Base-by-base conservation (phyloP, 768 basidiomycete genomes). In the Sistotremastrum suecicum region DNA sequence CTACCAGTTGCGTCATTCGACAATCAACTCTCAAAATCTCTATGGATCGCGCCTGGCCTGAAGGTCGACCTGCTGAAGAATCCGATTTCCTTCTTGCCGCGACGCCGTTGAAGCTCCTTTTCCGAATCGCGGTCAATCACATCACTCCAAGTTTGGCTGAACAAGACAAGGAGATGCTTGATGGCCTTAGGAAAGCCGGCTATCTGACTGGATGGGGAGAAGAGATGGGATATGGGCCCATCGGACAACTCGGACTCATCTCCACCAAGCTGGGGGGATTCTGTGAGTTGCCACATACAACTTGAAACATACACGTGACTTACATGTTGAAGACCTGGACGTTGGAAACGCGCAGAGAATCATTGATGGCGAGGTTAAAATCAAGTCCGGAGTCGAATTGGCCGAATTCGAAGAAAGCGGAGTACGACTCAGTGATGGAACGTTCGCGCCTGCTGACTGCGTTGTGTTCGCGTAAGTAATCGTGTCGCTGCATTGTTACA, bases 151-250 rank as follows among this genome's bases (percentile, higher is more conserved):
- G n/a, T 33, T 11, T 8, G 38, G 41, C 30, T 55, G 39, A 43
- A 34, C 41, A 47, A 9, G 63, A 70, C 36, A 55, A 53, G 40
- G 59, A 59, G 10, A 57, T 67, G 49, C 60, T 61, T 38, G 60
- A 63, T 20, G 61, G 59, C 3, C 45, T 69, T 49, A 45, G 51
- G 35, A 60, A 63, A 43, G 64, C 60, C 4, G 69, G 69, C 2
- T 42, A 58, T 61, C 54, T 66, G 67, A 0, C 43, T 42, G 5
- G 58, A 64, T 36, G 65, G 60, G 63, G 43, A 47, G 60, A 5
- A 44, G 54, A 3, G 64, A 62, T 55, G 66, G 68, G 63, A 52
- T 35, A 57, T 51, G 9, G 28, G 9, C 12, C 10, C 9, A 9
- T 12, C 29, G 12, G 33, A 20, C 10, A 7, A 41, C 7, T 7